phyloP scores from a whole-genome alignment of 306 rosid species.

The Coriaria nepalensis region DNA sequence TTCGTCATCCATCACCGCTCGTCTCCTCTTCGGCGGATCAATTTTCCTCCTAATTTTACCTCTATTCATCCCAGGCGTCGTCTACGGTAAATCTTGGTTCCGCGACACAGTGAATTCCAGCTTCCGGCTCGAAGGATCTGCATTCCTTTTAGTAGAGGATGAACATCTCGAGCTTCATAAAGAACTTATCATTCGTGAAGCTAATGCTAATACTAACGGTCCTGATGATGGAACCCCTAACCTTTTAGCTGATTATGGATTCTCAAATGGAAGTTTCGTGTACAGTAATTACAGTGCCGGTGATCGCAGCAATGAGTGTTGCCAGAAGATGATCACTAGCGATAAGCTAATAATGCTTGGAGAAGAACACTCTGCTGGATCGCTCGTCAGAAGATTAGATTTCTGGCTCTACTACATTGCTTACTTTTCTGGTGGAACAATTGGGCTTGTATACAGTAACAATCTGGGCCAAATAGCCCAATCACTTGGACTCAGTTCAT shows the following conservation, averaged over 20 bases:
- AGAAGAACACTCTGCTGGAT: conserved; percentile 58
- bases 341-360: conserved; percentile 72
- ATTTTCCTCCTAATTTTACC: conserved; percentile 53
- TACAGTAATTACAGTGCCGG: conserved; percentile 13
- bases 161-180: conserved; percentile 89
- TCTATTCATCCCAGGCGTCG: conserved; percentile 56
- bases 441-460: conserved; percentile 92
- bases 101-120: conserved; percentile 32
- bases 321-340: conserved; percentile 22
- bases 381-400: conserved; percentile 45
- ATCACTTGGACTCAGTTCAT: conserved; percentile 50
- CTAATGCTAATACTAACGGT: conserved; percentile 23
- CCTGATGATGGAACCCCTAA: background rate
- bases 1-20: conserved; percentile 25
- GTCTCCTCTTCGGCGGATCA: conserved; percentile 53
- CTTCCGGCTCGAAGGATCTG: conserved; percentile 34
- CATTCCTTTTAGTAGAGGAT: conserved; percentile 62
- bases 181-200: conserved; percentile 46
- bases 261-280: conserved; percentile 6
- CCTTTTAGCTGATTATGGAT: conserved; percentile 12
- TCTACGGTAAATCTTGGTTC: conserved; percentile 68
- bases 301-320: conserved; percentile 18
- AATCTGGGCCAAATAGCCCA: conserved; percentile 94
- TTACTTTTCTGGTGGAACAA: conserved; percentile 89
- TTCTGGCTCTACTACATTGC: conserved; percentile 84